phyloP scores from a whole-genome alignment of 768 basidiomycete genomes.

The Melanogaster broomeanus region DNA sequence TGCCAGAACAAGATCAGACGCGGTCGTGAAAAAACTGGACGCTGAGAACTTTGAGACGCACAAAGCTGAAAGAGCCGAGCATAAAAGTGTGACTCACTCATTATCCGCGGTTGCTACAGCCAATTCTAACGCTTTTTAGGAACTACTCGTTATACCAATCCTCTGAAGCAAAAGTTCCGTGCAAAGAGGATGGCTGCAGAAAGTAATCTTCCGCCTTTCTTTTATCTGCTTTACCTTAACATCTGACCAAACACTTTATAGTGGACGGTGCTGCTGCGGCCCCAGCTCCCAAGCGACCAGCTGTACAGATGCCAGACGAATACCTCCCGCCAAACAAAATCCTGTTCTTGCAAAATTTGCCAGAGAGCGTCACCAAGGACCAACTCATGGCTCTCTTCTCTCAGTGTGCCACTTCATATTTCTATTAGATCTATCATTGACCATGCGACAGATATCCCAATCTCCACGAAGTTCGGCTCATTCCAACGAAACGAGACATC shows the following conservation, averaged over 20 bases:
- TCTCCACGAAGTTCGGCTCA: slow-evolving; percentile 95
- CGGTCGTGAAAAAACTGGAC: slow-evolving; percentile 79
- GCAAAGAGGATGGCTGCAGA: slow-evolving; percentile 81
- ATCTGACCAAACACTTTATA: slow-evolving; percentile 25
- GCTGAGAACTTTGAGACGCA: slow-evolving; percentile 70
- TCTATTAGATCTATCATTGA: neutral
- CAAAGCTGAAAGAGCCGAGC: slow-evolving; percentile 69
- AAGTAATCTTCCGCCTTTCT: slow-evolving; percentile 50
- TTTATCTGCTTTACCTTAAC: slow-evolving; percentile 1
- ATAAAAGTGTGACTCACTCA: slow-evolving; percentile 71
- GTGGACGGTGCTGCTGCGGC: slow-evolving; percentile 70
- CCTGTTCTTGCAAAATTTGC: slow-evolving; percentile 95
- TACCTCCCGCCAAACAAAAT: slow-evolving; percentile 99
- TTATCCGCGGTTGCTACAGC: neutral
- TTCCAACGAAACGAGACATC: slow-evolving; percentile 95
- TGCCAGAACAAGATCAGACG: slow-evolving; percentile 86
- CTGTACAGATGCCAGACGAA: slow-evolving; percentile 98
- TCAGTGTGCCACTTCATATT: slow-evolving; percentile 57
- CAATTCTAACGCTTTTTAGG: slow-evolving; percentile 43
- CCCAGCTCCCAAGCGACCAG: slow-evolving; percentile 73
- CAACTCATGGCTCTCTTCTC: slow-evolving; percentile 89
- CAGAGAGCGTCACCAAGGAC: slow-evolving; percentile 90
- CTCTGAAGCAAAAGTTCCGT: slow-evolving; percentile 82
- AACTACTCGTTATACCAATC: slow-evolving; percentile 83
- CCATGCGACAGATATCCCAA: slow-evolving; percentile 76